These are phyloP conservation scores for Zangia roseola DNA, from an alignment of 768 basidiomycete genomes.

Conservation along the genomic window DNA sequence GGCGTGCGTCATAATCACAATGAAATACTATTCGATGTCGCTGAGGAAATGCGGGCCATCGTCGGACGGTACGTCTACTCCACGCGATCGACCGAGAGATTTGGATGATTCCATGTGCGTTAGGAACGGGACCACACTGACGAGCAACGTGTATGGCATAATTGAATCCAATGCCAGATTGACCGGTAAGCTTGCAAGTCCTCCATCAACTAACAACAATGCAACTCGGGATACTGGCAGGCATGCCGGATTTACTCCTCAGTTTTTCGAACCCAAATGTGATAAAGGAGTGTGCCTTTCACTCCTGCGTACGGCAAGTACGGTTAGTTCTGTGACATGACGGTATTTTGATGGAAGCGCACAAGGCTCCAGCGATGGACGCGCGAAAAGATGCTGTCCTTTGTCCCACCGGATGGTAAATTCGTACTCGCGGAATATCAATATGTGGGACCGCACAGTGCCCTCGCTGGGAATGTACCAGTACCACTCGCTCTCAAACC, in stretches of 20 bases:
- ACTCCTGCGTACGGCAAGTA: conserved; percentile 85
- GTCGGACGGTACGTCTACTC: conserved; percentile 25
- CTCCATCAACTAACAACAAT: background rate
- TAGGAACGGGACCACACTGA: conserved; percentile 68
- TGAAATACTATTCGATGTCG: conserved; percentile 91
- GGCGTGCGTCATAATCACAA: conserved; percentile 83
- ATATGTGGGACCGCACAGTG: conserved; percentile 43
- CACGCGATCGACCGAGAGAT: background rate
- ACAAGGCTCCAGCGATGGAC: conserved; percentile 76
- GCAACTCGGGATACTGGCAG: conserved; percentile 36
- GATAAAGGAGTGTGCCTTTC: conserved; percentile 81
- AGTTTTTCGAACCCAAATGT: conserved; percentile 74
- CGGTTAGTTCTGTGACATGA: background rate
- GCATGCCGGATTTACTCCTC: conserved; percentile 85
- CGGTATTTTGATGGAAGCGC: conserved; percentile 7
- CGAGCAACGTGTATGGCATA: conserved; percentile 69
- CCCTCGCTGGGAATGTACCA: conserved; percentile 45
- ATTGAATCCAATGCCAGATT: conserved; percentile 76
- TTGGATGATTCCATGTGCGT: background rate
- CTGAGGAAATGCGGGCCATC: conserved; percentile 69
- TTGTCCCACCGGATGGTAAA: conserved; percentile 90
- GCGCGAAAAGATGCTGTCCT: conserved; percentile 75
- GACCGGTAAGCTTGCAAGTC: conserved; percentile 52
- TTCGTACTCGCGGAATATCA: conserved; percentile 87
- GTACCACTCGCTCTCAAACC: conserved; percentile 52